Evolutionary conservation across 495 filamentous ascomycete species (phyloP).

Genomic region (Ramalina intermedia): DNA sequence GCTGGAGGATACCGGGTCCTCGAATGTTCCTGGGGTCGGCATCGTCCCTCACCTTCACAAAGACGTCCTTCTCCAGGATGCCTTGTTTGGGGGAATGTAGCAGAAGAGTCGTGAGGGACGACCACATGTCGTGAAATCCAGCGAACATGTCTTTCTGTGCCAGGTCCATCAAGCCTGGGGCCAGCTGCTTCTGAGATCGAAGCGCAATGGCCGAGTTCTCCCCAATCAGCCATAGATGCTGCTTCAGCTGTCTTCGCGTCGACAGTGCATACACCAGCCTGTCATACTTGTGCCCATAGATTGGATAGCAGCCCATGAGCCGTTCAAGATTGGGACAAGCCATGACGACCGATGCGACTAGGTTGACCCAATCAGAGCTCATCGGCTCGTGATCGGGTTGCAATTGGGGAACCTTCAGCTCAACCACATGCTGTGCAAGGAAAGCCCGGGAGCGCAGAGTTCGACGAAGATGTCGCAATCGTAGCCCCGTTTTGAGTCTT

Average conservation of each 20-base stretch:
- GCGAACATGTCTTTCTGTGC: constrained; percentile 55
- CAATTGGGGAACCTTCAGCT: constrained; percentile 48
- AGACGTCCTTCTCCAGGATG: constrained; percentile 47
- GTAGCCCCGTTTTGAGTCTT: constrained; percentile 49
- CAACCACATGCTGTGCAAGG: constrained; percentile 57
- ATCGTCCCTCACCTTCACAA: constrained; percentile 37
- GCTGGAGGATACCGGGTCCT: constrained; percentile 30
- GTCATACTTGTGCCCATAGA: constrained; percentile 59
- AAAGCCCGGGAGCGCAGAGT: constrained; percentile 57
- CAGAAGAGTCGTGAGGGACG: constrained; percentile 55
- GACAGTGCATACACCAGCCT: constrained; percentile 67
- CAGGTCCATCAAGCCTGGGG: constrained; percentile 41
- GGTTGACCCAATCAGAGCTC: constrained; percentile 49
- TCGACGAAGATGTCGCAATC: constrained; percentile 59
- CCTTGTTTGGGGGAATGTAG: constrained; percentile 51
- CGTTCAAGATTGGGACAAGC: constrained; percentile 73
- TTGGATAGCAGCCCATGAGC: constrained; percentile 53
- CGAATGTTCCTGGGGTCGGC: constrained; percentile 6
- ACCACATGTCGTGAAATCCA: constrained; percentile 56
- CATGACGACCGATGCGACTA: constrained; percentile 71
- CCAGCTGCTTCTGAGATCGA: constrained; percentile 27
- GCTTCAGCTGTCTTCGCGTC: constrained; percentile 55
- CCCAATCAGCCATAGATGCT: constrained; percentile 65
- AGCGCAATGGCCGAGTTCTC: constrained; percentile 32
- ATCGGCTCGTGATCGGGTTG: constrained; percentile 25